phyloP scores from a whole-genome alignment of 306 rosid genomes.

The Trifolium pratense region DNA sequence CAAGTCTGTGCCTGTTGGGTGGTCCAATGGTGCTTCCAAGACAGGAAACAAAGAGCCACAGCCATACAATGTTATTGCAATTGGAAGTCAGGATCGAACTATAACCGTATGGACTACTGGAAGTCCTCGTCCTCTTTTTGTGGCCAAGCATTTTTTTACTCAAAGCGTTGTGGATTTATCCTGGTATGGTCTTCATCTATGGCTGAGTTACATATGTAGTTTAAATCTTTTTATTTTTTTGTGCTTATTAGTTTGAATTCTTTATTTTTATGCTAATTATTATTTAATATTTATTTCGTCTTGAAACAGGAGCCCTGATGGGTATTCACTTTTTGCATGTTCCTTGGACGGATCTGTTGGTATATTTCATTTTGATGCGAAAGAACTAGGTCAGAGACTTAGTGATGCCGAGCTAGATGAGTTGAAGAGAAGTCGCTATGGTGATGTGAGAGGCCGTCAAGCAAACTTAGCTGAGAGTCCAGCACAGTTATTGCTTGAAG shows the following conservation, averaged over 20 bases:
- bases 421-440: conserved; percentile 89
- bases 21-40: conserved; percentile 88
- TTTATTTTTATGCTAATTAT: conserved; percentile 2
- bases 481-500: conserved; percentile 94
- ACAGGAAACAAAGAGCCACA: conserved; percentile 80
- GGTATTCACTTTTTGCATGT: conserved; percentile 95
- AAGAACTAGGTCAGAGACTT: conserved; percentile 90
- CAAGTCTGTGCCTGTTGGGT: conserved; percentile 80
- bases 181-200: conserved; percentile 63
- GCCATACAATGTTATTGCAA: conserved; percentile 96
- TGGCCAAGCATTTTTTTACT: conserved; percentile 96
- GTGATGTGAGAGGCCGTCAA: conserved; percentile 89
- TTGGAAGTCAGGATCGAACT: conserved; percentile 98
- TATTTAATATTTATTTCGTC: conserved; percentile 9
- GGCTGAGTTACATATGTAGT: conserved; percentile 1
- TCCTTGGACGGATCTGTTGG: conserved; percentile 97
- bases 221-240: conserved; percentile 5
- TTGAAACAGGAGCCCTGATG: conserved; percentile 96
- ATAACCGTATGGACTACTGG: conserved; percentile 99
- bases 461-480: conserved; percentile 94
- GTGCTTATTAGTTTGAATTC: conserved; percentile 13
- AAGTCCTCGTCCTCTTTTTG: conserved; percentile 97
- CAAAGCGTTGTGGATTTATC: conserved; percentile 99
- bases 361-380: conserved; percentile 84
- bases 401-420: conserved; percentile 86